These are phyloP conservation scores for Orbilia javanica DNA, from an alignment of 2,329 filamentous ascomycete species.

Conservation along the genomic window DNA sequence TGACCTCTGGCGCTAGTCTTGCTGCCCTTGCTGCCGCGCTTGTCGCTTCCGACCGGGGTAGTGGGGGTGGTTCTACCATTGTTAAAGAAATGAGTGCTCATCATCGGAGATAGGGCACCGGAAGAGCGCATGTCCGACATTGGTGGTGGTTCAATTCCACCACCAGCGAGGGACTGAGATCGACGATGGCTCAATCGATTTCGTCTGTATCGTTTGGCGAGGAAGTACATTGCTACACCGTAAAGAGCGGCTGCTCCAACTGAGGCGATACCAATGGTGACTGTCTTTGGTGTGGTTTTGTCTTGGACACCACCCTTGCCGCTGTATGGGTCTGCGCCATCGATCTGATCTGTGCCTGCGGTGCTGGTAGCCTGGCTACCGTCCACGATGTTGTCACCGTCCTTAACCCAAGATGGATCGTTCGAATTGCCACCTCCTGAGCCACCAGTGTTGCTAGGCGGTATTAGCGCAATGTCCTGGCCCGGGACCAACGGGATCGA, in stretches of 20 bases:
- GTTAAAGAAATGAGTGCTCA: constrained; percentile 64
- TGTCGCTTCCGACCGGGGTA: constrained; percentile 71
- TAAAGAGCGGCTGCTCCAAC: constrained; percentile 86
- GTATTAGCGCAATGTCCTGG: constrained; percentile 64
- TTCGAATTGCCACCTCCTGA: constrained; percentile 63
- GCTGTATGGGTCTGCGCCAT: constrained; percentile 61
- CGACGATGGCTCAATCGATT: constrained; percentile 83
- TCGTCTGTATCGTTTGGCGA: constrained; percentile 90
- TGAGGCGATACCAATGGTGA: constrained; percentile 80
- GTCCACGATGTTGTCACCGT: constrained; percentile 63
- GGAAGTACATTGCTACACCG: constrained; percentile 92
- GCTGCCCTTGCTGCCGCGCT: constrained; percentile 75
- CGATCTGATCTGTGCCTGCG: constrained; percentile 61
- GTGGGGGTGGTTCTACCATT: constrained; percentile 67
- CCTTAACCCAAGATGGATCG: constrained; percentile 60
- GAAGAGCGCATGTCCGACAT: constrained; percentile 68
- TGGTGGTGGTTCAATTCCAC: constrained; percentile 69
- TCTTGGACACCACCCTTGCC: constrained; percentile 66
- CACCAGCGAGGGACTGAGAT: constrained; percentile 76
- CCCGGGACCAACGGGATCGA: constrained; percentile 77
- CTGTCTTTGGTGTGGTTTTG: constrained; percentile 74
- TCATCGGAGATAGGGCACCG: constrained; percentile 65
- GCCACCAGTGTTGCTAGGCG: constrained; percentile 65
- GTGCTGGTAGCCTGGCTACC: constrained; percentile 65
- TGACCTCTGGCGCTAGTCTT: constrained; percentile 73